A percentile compares a stretch with the other conserved stretches of the same genome.
phyloP scores from a whole-genome alignment of 106 monocot species.

The Dendrobium nobile region DNA sequence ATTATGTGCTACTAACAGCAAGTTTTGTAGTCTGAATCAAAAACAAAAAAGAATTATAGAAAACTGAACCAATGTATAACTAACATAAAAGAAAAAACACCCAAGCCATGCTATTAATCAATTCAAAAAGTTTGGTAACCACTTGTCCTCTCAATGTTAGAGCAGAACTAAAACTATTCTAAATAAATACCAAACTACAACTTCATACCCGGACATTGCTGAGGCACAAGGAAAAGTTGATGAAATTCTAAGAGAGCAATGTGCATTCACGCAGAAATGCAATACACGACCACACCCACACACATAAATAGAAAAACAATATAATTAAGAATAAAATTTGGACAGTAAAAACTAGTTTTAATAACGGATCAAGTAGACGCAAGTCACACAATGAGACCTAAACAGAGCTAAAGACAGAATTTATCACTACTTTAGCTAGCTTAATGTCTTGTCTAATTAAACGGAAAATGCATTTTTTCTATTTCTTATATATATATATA shows the following conservation, averaged over 20 bases:
- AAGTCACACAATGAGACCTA: neutral
- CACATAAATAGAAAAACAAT: neutral
- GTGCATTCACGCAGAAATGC: neutral
- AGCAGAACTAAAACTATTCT: too few relatives aligned
- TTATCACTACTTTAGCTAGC: neutral
- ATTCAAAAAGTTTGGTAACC: too few relatives aligned
- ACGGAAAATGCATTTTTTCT: neutral
- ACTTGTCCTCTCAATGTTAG: too few relatives aligned
- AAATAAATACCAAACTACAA: too few relatives aligned
- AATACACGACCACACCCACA: neutral
- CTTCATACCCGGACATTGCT: too few relatives aligned
- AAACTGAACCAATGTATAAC: too few relatives aligned
- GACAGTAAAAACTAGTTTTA: neutral
- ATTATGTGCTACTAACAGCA: neutral
- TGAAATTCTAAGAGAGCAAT: too few relatives aligned
- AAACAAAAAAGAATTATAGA: neutral
- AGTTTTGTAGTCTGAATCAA: neutral
- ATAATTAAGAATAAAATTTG: neutral
- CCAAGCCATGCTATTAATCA: too few relatives aligned
- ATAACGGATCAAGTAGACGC: neutral
- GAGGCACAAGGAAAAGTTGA: too few relatives aligned
- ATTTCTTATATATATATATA: neutral
- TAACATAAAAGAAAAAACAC: too few relatives aligned
- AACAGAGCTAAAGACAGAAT: neutral
- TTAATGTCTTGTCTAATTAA: neutral